Conservation (phyloP, 179 eudicot genomes). For the Spergularia azorica region DNA sequence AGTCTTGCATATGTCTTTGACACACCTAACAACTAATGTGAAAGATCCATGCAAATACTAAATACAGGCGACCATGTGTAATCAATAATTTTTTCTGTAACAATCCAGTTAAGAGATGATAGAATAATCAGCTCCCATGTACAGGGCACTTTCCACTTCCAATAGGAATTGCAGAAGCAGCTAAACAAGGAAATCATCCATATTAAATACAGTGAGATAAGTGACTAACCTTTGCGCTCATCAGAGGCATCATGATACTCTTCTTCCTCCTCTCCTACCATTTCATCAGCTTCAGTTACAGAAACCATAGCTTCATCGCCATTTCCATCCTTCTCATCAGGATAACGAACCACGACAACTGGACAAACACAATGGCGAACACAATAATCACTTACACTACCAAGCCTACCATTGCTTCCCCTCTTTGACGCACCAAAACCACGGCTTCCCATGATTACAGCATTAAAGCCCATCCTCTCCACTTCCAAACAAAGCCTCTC, state of each 20-base stretch:
- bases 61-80: too few species aligned
- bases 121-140: neutral
- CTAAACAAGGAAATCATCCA: neutral
- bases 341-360: conserved; percentile 50
- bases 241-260: conserved; percentile 49
- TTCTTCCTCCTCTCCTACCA: conserved; percentile 32
- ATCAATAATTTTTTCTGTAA: too few species aligned
- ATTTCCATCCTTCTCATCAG: conserved; percentile 47
- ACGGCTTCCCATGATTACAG: conserved; percentile 77
- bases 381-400: conserved; percentile 56
- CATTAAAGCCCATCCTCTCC: conserved; percentile 70
- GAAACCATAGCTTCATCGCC: conserved; percentile 31
- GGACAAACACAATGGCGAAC: conserved; percentile 57
- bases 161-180: neutral
- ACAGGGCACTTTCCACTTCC: neutral
- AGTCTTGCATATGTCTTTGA: neutral
- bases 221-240: conserved; percentile 43
- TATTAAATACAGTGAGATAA: neutral
- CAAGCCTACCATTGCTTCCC: conserved; percentile 41
- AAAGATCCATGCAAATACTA: neutral
- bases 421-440: conserved; percentile 45
- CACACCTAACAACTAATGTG: neutral
- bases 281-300: conserved; percentile 34
- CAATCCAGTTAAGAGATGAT: too few species aligned
- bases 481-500: conserved; percentile 72